phyloP scores from a whole-genome alignment of 2,329 filamentous ascomycete species.

The Fusarium verrucosum region DNA sequence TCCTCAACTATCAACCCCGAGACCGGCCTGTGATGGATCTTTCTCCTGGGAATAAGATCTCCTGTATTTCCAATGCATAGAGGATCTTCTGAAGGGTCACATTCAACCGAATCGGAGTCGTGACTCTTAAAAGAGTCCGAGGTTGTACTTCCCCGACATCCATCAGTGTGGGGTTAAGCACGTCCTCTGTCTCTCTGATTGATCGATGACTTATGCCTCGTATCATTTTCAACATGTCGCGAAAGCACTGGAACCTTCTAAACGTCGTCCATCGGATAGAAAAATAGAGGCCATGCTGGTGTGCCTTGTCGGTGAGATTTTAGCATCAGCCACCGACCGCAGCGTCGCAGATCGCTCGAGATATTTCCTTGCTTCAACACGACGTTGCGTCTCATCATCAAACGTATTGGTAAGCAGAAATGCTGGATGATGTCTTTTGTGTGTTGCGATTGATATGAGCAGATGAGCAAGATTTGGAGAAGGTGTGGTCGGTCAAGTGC shows the following conservation, averaged over 20 bases:
- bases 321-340: slow-evolving; percentile 30
- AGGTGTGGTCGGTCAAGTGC: not conserved
- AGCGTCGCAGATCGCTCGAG: slow-evolving; percentile 29
- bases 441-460: slow-evolving; percentile 28
- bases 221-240: not conserved
- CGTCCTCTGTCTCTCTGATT: slow-evolving; percentile 1
- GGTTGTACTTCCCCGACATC: slow-evolving; percentile 2
- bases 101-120: not conserved
- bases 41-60: not conserved
- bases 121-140: slow-evolving; percentile 5
- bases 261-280: slow-evolving; percentile 1
- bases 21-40: slow-evolving; percentile 31
- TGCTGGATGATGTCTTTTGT: slow-evolving; percentile 4
- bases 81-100: not conserved
- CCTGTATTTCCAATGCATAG: not conserved
- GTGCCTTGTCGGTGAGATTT: slow-evolving; percentile 29
- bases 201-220: not conserved
- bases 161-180: slow-evolving; percentile 10
- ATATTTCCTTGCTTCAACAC: slow-evolving; percentile 7
- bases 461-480: slow-evolving; percentile 8
- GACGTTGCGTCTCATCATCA: slow-evolving; percentile 18
- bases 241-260: slow-evolving; percentile 42
- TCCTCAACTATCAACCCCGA: slow-evolving; percentile 26
- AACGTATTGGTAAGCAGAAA: slow-evolving; percentile 36
- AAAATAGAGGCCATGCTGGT: slow-evolving; percentile 8